phyloP scores from a whole-genome alignment of 441 rosid genomes.

The Pelargonium myrrhifolium region DNA sequence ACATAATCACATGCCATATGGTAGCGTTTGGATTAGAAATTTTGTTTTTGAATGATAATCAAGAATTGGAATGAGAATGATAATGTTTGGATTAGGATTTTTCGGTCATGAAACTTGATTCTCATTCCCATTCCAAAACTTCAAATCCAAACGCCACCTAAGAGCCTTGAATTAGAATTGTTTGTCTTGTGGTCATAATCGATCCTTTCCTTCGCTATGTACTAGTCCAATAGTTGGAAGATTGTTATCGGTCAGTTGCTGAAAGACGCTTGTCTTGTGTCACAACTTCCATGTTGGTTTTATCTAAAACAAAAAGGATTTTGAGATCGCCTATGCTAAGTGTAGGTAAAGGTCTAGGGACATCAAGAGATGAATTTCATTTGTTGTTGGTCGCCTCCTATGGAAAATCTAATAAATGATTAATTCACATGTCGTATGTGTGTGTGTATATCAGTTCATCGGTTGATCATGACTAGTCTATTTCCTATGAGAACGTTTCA shows the following conservation, averaged over 20 bases:
- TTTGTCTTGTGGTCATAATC: too few species aligned
- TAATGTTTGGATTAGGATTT: too few species aligned
- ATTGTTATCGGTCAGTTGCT: neutral
- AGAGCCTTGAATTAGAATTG: too few species aligned
- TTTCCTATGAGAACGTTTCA: conserved; percentile 4
- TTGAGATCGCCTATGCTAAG: neutral
- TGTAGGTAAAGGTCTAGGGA: neutral
- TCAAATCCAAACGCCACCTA: too few species aligned
- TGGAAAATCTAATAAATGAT: neutral
- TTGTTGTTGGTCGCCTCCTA: neutral
- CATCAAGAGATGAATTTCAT: neutral
- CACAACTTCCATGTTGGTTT: neutral
- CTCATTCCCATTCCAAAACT: too few species aligned
- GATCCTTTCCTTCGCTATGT: too few species aligned
- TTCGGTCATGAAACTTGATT: too few species aligned
- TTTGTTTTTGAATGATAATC: too few species aligned
- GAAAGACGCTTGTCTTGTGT: neutral
- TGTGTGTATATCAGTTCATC: neutral
- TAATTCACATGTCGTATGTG: neutral
- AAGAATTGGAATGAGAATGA: too few species aligned
- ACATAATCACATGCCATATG: too few species aligned
- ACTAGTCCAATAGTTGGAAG: too few species aligned
- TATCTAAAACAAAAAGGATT: neutral
- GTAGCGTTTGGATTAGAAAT: too few species aligned
- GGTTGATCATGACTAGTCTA: neutral